These are phyloP conservation scores for Chlorophyllum brunneum DNA, from an alignment of 768 basidiomycete genomes.

Conservation along the genomic window DNA sequence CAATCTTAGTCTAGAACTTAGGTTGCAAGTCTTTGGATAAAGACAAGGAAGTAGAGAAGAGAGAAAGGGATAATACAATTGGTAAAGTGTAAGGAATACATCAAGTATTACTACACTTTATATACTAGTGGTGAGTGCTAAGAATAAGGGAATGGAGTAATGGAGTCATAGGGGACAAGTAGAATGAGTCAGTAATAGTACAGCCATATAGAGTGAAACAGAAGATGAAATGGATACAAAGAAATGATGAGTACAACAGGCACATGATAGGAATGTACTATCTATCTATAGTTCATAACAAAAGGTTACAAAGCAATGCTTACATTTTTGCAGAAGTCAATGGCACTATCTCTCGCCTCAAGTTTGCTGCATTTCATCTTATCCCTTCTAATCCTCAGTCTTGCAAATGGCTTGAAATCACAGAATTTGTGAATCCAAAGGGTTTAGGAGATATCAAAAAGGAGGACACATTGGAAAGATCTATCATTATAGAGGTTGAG, in stretches of 20 bases:
- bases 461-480: background rate
- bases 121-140: no score
- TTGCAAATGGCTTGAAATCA: background rate
- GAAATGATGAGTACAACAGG: background rate
- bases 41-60: no score
- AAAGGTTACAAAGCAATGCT: constrained; percentile 20
- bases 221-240: background rate
- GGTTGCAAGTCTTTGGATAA: no score
- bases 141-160: no score
- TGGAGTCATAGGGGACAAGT: no score
- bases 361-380: constrained; percentile 22
- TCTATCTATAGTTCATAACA: background rate
- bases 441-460: background rate
- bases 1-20: no score
- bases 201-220: constrained; percentile 13
- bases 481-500: background rate
- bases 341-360: constrained; percentile 19
- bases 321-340: constrained; percentile 25
- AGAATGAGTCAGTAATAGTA: no score
- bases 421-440: background rate
- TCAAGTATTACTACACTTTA: no score
- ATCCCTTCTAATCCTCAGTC: constrained; percentile 23
- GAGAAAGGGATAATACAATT: no score
- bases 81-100: no score
- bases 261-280: background rate